These are phyloP conservation scores for Paraglomus brasilianum DNA, from an alignment of 192 early-diverging fungal species.

Conservation along the genomic window DNA sequence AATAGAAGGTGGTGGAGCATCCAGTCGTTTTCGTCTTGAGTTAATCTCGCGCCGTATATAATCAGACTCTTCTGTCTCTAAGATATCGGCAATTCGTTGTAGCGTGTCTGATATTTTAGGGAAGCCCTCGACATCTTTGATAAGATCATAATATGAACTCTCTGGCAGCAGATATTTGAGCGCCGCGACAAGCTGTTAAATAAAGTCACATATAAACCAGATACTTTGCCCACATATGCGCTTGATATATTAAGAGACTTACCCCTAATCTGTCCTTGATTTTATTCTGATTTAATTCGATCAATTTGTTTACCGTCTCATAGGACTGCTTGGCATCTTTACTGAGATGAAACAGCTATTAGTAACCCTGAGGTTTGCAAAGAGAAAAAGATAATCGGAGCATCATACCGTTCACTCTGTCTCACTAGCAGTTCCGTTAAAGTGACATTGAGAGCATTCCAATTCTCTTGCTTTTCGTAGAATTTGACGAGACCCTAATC, in stretches of 20 bases:
- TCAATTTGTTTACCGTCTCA: constrained; percentile 53
- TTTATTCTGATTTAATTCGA: constrained; percentile 49
- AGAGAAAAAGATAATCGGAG: background rate
- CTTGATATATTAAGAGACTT: constrained; percentile 30
- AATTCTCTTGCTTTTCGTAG: constrained; percentile 55
- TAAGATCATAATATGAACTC: constrained; percentile 43
- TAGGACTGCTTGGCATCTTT: constrained; percentile 49
- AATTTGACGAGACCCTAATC: constrained; percentile 57
- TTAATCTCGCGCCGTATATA: constrained; percentile 61
- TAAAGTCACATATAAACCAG: background rate
- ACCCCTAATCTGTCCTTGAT: constrained; percentile 42
- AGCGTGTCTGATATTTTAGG: constrained; percentile 41
- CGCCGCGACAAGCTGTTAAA: constrained; percentile 36
- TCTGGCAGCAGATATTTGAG: constrained; percentile 45
- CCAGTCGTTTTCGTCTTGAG: constrained; percentile 64
- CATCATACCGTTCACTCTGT: constrained; percentile 34
- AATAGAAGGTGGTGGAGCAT: constrained; percentile 58
- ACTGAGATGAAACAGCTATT: constrained; percentile 26
- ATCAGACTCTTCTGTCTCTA: constrained; percentile 40
- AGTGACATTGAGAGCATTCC: constrained; percentile 34
- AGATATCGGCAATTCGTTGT: constrained; percentile 32
- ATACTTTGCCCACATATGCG: background rate
- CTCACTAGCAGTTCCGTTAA: constrained; percentile 40
- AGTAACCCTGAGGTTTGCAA: background rate
- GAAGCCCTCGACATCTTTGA: constrained; percentile 34